A percentile compares a stretch with the other conserved stretches of the same genome.
Conservation (phyloP, 2,329 filamentous ascomycete species). For the Nigrospora oryzae region DNA sequence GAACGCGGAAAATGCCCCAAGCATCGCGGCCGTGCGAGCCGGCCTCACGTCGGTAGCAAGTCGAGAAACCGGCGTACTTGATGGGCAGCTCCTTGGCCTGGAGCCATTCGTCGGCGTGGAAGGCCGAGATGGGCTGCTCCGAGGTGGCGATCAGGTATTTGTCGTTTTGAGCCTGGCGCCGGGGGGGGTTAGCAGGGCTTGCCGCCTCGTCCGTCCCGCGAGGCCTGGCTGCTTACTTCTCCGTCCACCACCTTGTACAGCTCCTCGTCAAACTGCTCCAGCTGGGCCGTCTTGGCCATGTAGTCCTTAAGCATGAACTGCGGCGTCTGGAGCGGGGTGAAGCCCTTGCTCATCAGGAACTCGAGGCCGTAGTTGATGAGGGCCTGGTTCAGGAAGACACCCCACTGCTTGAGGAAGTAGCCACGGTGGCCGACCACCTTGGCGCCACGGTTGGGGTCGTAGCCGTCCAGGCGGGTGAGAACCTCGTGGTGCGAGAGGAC, state of each 20-base stretch:
- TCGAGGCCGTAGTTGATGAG: conserved; percentile 92
- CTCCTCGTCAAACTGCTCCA: conserved; percentile 96
- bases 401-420: conserved; percentile 86
- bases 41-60: conserved; percentile 93
- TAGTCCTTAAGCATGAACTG: conserved; percentile 92
- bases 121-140: conserved; percentile 88
- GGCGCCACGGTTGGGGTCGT: conserved; percentile 84
- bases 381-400: conserved; percentile 85
- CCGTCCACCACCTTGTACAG: conserved; percentile 86
- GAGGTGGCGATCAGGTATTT: conserved; percentile 76
- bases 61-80: conserved; percentile 87
- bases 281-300: conserved; percentile 97
- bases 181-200: no score
- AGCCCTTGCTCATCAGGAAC: conserved; percentile 75
- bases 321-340: conserved; percentile 75
- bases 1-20: conserved; percentile 96
- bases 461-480: conserved; percentile 77
- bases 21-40: conserved; percentile 87
- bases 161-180: conserved; percentile 58
- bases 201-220: no score
- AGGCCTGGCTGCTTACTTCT: not conserved
- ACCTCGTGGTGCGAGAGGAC: conserved; percentile 92
- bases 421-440: conserved; percentile 93
- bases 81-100: conserved; percentile 77
- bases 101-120: conserved; percentile 93